A percentile compares a stretch with the other conserved stretches of the same genome.
Evolutionary conservation across 768 basidiomycete species (phyloP).

Genomic region (Dacryopinax spathularia): DNA sequence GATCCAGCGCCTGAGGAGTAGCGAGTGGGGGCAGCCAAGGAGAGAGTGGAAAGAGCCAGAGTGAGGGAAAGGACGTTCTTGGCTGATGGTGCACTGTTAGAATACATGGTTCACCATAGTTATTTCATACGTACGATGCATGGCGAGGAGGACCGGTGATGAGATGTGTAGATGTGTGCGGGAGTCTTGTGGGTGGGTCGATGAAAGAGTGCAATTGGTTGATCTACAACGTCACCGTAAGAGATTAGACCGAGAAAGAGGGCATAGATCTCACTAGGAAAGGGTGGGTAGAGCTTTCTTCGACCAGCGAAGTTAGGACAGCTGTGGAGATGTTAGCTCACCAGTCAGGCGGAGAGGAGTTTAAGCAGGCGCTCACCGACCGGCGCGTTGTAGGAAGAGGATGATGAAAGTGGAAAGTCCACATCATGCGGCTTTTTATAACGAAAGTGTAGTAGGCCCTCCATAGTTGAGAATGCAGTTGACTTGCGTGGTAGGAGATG

Average conservation of each 20-base stretch:
- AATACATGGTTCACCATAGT: not conserved
- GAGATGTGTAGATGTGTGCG: too few species aligned
- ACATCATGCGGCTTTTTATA: too few species aligned
- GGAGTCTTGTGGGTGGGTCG: too few species aligned
- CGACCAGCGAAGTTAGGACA: not conserved
- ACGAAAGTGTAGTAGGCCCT: too few species aligned
- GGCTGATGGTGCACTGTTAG: not conserved
- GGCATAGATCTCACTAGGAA: too few species aligned
- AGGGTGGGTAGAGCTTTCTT: not conserved
- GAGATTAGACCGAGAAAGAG: not conserved
- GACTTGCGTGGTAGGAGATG: too few species aligned
- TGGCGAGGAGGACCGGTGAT: too few species aligned
- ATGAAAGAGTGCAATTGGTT: not conserved
- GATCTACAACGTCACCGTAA: not conserved
- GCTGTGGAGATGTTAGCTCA: not conserved
- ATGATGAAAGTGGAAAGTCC: too few species aligned
- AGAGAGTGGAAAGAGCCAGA: not conserved
- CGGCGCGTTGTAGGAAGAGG: too few species aligned
- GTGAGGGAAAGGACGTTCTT: not conserved
- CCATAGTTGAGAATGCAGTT: too few species aligned
- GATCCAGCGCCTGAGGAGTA: not conserved
- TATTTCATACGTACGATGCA: not conserved
- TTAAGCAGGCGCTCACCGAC: not conserved
- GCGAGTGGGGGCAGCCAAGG: not conserved
- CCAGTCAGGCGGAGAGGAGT: not conserved